Base-by-base conservation (phyloP, 306 rosid genomes). In the Ochetophila trinervis region DNA sequence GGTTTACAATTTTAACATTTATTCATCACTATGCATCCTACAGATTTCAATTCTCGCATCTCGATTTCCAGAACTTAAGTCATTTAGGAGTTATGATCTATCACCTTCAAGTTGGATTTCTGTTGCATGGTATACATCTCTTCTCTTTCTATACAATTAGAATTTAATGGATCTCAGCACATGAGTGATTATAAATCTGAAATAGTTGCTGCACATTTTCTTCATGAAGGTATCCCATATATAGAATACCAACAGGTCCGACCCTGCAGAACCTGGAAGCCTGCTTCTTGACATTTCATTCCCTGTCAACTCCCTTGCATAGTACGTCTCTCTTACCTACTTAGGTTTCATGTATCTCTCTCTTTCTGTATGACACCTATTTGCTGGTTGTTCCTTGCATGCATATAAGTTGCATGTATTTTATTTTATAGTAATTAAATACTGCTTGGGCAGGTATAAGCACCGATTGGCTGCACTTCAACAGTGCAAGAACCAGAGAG, bases 221-320 rank as follows among this genome's bases (percentile, higher is more conserved):
- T 67, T 73, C 20, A 27, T 76, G 53, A 73, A 91, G 97, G 97
- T 91, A 91, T 82, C 97, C 97, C 4, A 91, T 91, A 71, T 91
- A 91, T 67, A 80, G 97, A 84, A 88, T 91, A 79, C 97, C 97
- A 61, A 88, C 91, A 5, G 97, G 97, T 79, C 97, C 86, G 10
- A 91, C 97, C 5, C 77, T 91, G 66, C 86, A 91, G 78, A 91
- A 84, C 66, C 70, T 88, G 52, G 93, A 81, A 77, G 91, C 97
- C 61, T 88, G 97, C 82, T 91, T 91, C 82, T 71, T 88, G 88
- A 84, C 89, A 68, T 91, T 81, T 64, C 96, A 91, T 78, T 83
- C 84, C 60, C 59, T 86, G 60, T 84, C 96, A 15, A 86, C 94
- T 13, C 76, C 89, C 14, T 44, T 65, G 53, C 87, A 74, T 66